Percentiles rank a stretch among this genome's conserved stretches.
These are phyloP conservation scores for Physcomitrellopsis africana DNA, from an alignment of 225 moss, liverwort and hornwort species.

Conservation along the genomic window DNA sequence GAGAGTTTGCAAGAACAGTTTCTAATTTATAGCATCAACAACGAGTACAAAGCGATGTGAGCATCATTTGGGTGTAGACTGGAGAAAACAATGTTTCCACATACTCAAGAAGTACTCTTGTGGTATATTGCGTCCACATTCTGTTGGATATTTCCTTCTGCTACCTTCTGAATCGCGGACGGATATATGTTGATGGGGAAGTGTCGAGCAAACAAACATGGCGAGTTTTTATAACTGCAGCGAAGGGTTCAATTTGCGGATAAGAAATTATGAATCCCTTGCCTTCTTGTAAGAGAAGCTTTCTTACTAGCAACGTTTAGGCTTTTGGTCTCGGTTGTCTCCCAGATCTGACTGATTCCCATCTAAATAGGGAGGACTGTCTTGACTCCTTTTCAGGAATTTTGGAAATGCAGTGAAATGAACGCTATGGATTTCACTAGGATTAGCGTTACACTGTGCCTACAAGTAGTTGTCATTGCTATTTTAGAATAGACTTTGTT, in stretches of 20 bases:
- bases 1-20: conserved; percentile 42
- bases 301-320: conserved; percentile 2
- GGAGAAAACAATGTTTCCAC: background rate
- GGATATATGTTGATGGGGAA: background rate
- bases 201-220: background rate
- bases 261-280: conserved; percentile 2
- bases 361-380: background rate
- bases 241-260: background rate
- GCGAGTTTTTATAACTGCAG: conserved; percentile 9
- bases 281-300: background rate
- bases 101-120: background rate
- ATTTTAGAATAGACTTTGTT: background rate
- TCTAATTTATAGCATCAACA: conserved; percentile 42
- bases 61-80: background rate
- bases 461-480: background rate
- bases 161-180: conserved; percentile 2
- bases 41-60: conserved; percentile 44
- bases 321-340: background rate
- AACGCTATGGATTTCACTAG: background rate
- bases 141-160: background rate
- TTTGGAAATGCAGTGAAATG: conserved; percentile 11
- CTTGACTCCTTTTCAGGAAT: background rate
- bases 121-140: background rate
- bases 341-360: background rate
- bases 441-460: background rate